phyloP scores from a whole-genome alignment of 371 early-diverging fungal species.

The Syncephalastrum monosporum region DNA sequence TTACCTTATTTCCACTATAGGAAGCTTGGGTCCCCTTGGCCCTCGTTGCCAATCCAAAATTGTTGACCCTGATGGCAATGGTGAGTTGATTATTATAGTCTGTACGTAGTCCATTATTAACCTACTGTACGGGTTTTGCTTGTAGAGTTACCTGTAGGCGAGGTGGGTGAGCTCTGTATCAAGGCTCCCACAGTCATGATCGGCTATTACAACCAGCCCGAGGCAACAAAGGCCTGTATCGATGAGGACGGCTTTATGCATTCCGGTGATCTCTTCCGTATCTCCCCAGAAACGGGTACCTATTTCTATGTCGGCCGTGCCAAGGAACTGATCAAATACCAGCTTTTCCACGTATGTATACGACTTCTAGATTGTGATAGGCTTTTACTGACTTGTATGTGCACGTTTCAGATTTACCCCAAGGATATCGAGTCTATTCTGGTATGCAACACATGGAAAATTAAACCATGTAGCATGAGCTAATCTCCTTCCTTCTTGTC shows the following conservation, averaged over 20 bases:
- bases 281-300: conserved; percentile 52
- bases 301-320: conserved; percentile 70
- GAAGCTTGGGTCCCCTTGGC: too few relatives aligned
- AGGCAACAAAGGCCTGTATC: conserved; percentile 65
- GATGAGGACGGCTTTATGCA: conserved; percentile 70
- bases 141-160: conserved; percentile 49
- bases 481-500: too few relatives aligned
- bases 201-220: conserved; percentile 65
- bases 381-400: conserved; percentile 34
- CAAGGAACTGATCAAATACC: conserved; percentile 79
- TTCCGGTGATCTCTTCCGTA: conserved; percentile 81
- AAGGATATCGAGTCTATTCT: too few relatives aligned
- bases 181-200: conserved; percentile 68
- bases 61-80: conserved; percentile 58
- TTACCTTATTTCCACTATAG: too few relatives aligned
- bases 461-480: too few relatives aligned
- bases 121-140: not conserved
- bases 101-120: too few relatives aligned
- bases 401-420: too few relatives aligned
- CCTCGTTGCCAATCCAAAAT: conserved; percentile 33
- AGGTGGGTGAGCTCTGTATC: conserved; percentile 73
- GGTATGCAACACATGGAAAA: too few relatives aligned
- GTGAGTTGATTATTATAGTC: conserved; percentile 15
- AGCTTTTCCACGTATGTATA: conserved; percentile 57
- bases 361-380: conserved; percentile 77